Evolutionary conservation across 75 land plant species (phyloP), one percentile per base, ranked within the genome.

Genomic region (Pinus albicaulis): DNA sequence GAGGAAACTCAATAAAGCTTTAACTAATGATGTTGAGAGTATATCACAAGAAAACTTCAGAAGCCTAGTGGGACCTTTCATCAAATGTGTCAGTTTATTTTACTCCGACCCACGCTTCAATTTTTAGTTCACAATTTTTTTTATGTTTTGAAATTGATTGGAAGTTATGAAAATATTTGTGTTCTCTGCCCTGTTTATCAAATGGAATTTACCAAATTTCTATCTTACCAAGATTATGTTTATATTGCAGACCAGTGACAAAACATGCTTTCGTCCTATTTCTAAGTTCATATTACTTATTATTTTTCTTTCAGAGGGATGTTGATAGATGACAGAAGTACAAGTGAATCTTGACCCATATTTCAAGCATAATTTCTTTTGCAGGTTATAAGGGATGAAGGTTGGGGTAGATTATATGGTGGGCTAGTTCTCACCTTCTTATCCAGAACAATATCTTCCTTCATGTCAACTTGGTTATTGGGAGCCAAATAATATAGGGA

Each of bases 401-500:
- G 99, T 57, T 96, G 98, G 99, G 89, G 76, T 57, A 82, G 98
- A 70, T 81, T 96, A 48, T 96, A 95, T 73, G 85, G 98, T 17
- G 99, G 99, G 41, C 78, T 96, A 53, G 63, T 84, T 62, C 99
- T 98, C 41, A 94, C 99, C 22, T 75, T 94, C n/a, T n/a, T n/a
- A n/a, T n/a, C n/a, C n/a, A n/a, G n/a, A n/a, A n/a, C n/a, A n/a
- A n/a, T n/a, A n/a, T n/a, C n/a, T n/a, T n/a, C n/a, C n/a, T n/a
- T n/a, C n/a, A n/a, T n/a, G n/a, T n/a, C n/a, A n/a, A n/a, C n/a
- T n/a, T n/a, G n/a, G n/a, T n/a, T n/a, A n/a, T n/a, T n/a, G n/a
- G n/a, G n/a, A n/a, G n/a, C n/a, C n/a, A n/a, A n/a, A n/a, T n/a
- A n/a, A n/a, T n/a, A n/a, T n/a, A n/a, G n/a, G n/a, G n/a, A n/a